phyloP scores from a whole-genome alignment of 352 stramenopile species.

The Phytophthora meadii region DNA sequence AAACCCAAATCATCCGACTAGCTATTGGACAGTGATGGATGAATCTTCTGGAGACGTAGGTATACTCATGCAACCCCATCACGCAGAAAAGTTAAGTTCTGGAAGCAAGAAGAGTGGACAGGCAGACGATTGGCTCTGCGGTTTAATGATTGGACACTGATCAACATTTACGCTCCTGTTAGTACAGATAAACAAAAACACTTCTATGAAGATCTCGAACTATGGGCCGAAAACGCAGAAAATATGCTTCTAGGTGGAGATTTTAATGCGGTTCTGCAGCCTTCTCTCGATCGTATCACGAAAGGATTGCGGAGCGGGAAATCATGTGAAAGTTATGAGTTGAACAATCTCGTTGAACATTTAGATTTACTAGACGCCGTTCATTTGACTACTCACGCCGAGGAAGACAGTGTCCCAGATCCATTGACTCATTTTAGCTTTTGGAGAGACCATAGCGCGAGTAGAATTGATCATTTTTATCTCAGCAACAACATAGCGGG shows the following conservation, averaged over 20 bases:
- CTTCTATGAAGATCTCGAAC: not conserved
- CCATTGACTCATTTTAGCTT: slow-evolving; percentile 2
- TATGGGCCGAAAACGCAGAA: not conserved
- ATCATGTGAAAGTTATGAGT: not conserved
- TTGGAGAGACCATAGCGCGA: not conserved
- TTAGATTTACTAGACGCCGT: slow-evolving; percentile 2
- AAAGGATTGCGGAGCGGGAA: slow-evolving; percentile 1
- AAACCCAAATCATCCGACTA: not conserved
- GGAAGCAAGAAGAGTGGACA: not conserved
- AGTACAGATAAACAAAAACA: not conserved
- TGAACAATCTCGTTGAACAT: not conserved
- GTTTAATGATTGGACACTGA: not conserved
- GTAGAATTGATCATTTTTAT: not conserved
- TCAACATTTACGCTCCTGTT: slow-evolving; percentile 5
- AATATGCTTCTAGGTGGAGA: slow-evolving; percentile 1
- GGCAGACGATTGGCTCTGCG: not conserved
- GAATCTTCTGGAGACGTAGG: not conserved
- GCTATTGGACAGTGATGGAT: slow-evolving; percentile 2
- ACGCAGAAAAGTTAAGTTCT: not conserved
- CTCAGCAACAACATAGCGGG: not conserved
- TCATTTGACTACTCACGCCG: not conserved
- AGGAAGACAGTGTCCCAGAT: slow-evolving; percentile 2
- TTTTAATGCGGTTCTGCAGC: slow-evolving; percentile 4
- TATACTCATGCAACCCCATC: not conserved
- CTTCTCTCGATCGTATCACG: not conserved